Conservation (phyloP, 2,329 filamentous ascomycete species). For the Niveomyces coronatus region DNA sequence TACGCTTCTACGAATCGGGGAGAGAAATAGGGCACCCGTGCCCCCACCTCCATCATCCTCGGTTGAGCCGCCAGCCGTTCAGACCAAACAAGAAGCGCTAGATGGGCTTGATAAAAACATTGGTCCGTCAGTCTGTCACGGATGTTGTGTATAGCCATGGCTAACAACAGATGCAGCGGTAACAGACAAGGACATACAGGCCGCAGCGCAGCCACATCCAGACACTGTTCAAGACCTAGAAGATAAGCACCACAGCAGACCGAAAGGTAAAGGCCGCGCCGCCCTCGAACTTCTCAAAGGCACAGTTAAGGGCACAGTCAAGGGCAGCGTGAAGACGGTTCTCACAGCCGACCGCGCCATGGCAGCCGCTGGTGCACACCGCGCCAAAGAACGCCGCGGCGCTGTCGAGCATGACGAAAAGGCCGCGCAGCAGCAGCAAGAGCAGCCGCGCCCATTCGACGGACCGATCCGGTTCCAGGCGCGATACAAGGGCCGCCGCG, state of each 20-base stretch:
- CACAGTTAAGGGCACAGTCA: slow-evolving; percentile 59
- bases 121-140: too few species aligned
- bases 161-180: too few species aligned
- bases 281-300: slow-evolving; percentile 47
- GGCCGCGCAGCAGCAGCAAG: too few species aligned
- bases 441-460: slow-evolving; percentile 16
- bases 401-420: slow-evolving; percentile 44
- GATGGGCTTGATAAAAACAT: too few species aligned
- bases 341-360: slow-evolving; percentile 62
- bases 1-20: slow-evolving; percentile 71
- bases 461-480: slow-evolving; percentile 72
- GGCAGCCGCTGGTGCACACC: slow-evolving; percentile 46
- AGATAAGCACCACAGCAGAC: background rate
- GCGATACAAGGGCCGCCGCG: slow-evolving; percentile 59
- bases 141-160: too few species aligned
- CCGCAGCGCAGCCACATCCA: too few species aligned
- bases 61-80: too few species aligned
- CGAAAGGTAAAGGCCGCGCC: background rate
- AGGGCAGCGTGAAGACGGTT: slow-evolving; percentile 61
- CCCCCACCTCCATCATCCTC: slow-evolving; percentile 54
- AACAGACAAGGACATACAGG: too few species aligned
- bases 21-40: slow-evolving; percentile 69
- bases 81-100: too few species aligned
- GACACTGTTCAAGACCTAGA: too few species aligned
- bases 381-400: slow-evolving; percentile 61